These are phyloP conservation scores for Luvunga scandens DNA, from an alignment of 345 rosid species.

Conservation along the genomic window DNA sequence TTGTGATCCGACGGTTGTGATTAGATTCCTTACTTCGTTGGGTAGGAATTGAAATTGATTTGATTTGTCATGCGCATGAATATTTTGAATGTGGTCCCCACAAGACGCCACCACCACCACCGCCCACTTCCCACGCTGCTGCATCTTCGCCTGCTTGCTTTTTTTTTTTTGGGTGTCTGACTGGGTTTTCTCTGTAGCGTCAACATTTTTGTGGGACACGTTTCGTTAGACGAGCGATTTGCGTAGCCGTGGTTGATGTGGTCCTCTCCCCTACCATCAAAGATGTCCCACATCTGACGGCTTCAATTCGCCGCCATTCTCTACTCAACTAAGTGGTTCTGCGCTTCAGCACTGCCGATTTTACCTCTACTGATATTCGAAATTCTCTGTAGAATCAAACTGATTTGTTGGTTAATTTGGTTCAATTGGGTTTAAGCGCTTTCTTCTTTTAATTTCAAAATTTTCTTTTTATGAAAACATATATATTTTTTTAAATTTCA, in stretches of 20 bases:
- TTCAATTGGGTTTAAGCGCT: too few relatives aligned
- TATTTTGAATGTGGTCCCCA: slow-evolving; percentile 10
- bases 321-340: neutral
- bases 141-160: neutral
- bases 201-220: slow-evolving; percentile 2
- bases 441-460: too few relatives aligned
- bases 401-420: too few relatives aligned
- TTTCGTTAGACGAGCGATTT: neutral
- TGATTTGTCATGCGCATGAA: slow-evolving; percentile 31
- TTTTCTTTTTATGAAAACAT: too few relatives aligned
- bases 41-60: slow-evolving; percentile 15
- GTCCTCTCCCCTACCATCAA: neutral
- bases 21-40: slow-evolving; percentile 29
- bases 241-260: neutral
- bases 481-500: too few relatives aligned
- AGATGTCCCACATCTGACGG: slow-evolving; percentile 29
- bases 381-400: too few relatives aligned
- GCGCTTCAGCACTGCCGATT: too few relatives aligned
- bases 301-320: slow-evolving; percentile 24
- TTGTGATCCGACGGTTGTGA: slow-evolving; percentile 26
- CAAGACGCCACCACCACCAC: slow-evolving; percentile 20
- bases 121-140: slow-evolving; percentile 17
- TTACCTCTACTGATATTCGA: too few relatives aligned
- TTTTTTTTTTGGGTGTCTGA: neutral
- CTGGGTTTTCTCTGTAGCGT: neutral